Percentiles rank a stretch among this genome's conserved stretches.
These are phyloP conservation scores for Syzygium oleosum DNA, from an alignment of 345 rosid genomes.

Conservation along the genomic window DNA sequence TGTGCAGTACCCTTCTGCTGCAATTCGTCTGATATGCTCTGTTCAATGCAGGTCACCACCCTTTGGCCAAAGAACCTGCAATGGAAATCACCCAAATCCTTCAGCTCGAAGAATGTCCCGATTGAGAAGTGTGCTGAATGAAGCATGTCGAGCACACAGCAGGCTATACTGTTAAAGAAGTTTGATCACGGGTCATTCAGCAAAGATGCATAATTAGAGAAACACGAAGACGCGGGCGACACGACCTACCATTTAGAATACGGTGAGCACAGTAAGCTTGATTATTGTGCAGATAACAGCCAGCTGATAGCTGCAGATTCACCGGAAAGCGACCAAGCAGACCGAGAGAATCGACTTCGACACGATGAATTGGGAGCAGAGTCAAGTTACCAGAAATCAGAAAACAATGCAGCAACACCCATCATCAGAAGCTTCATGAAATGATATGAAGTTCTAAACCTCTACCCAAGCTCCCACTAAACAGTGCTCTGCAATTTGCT, in stretches of 20 bases:
- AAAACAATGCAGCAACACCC: not conserved
- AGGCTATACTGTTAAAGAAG: too few relatives aligned
- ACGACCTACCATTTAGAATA: conserved; percentile 58
- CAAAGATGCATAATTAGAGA: not conserved
- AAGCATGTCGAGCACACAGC: too few relatives aligned
- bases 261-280: conserved; percentile 83
- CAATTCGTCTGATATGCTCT: too few relatives aligned
- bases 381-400: not conserved
- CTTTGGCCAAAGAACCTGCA: too few relatives aligned
- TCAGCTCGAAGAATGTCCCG: too few relatives aligned
- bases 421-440: not conserved
- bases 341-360: not conserved
- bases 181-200: not conserved
- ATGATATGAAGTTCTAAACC: not conserved
- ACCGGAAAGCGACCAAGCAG: conserved; percentile 26
- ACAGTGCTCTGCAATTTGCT: not conserved
- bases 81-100: too few relatives aligned
- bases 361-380: not conserved
- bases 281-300: conserved; percentile 77
- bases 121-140: too few relatives aligned
- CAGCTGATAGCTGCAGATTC: conserved; percentile 75
- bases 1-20: too few relatives aligned
- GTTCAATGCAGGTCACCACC: too few relatives aligned
- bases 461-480: not conserved
- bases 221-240: not conserved